Evolutionary conservation across 257 asterid species (phyloP).

Genomic region (Echium plantagineum): DNA sequence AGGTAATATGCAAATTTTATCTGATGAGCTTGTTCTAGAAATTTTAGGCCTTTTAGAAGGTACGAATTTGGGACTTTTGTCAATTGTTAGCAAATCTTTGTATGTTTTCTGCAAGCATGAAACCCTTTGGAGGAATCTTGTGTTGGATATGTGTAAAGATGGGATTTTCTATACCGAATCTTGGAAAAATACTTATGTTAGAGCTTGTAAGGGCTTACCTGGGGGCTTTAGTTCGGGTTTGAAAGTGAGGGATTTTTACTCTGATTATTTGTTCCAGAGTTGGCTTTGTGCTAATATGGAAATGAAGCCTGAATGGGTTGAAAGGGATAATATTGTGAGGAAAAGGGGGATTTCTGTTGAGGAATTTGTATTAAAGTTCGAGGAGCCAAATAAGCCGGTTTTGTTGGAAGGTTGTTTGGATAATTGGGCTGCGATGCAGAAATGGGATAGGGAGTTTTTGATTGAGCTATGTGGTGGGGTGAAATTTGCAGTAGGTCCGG

Average conservation of each 20-base stretch:
- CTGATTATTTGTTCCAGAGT: conserved; percentile 94
- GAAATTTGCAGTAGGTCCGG: conserved; percentile 66
- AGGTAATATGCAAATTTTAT: conserved; percentile 55
- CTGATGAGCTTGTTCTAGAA: conserved; percentile 86
- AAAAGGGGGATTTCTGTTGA: conserved; percentile 57
- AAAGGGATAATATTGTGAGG: conserved; percentile 71
- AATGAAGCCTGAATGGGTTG: conserved; percentile 89
- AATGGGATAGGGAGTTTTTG: conserved; percentile 75
- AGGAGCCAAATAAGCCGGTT: conserved; percentile 81
- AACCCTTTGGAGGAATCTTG: conserved; percentile 89
- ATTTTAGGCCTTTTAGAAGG: conserved; percentile 63
- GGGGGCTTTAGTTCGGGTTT: conserved; percentile 13
- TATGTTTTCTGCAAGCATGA: conserved; percentile 85
- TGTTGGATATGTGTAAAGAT: conserved; percentile 40
- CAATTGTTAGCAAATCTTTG: conserved; percentile 79
- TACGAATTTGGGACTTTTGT: conserved; percentile 53
- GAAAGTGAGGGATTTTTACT: conserved; percentile 68
- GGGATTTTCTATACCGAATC: conserved; percentile 52
- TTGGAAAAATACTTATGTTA: conserved; percentile 60
- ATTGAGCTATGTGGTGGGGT: conserved; percentile 46
- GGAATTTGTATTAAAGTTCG: conserved; percentile 59
- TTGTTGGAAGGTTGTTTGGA: conserved; percentile 81
- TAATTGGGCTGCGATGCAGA: conserved; percentile 53
- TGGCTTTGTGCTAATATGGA: conserved; percentile 99
- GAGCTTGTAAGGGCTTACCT: not conserved